Percentiles rank a stretch among this genome's conserved stretches.
Conservation (phyloP, 2,329 filamentous ascomycete species). For the Microsporum canis region DNA sequence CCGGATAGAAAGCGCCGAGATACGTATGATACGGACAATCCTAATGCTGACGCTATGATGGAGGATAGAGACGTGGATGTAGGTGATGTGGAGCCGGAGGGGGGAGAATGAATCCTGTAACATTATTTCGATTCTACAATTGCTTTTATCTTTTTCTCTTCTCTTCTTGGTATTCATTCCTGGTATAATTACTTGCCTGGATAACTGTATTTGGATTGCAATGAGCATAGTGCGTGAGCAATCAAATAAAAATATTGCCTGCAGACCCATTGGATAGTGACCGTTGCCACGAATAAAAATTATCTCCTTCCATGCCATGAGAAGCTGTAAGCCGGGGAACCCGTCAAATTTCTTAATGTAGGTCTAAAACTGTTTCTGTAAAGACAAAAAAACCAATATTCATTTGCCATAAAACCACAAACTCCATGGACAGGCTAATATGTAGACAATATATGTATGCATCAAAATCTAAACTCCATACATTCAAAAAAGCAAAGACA, state of each 20-base stretch:
- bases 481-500: background rate
- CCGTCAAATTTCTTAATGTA: background rate
- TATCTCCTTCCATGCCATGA: too few relatives aligned
- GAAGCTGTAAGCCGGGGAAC: too few relatives aligned
- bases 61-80: slow-evolving; percentile 28
- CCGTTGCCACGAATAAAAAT: too few relatives aligned
- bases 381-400: background rate
- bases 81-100: slow-evolving; percentile 31
- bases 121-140: background rate
- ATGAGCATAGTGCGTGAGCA: background rate
- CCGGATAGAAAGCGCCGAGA: slow-evolving; percentile 30
- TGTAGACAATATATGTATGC: background rate
- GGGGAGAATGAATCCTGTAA: background rate
- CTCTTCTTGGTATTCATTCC: background rate
- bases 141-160: background rate
- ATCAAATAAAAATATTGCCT: background rate
- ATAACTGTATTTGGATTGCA: background rate
- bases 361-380: background rate
- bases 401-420: background rate
- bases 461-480: slow-evolving; percentile 2
- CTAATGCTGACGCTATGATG: slow-evolving; percentile 39
- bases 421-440: background rate
- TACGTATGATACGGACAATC: slow-evolving; percentile 28
- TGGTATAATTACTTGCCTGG: background rate
- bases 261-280: too few relatives aligned